Percentiles rank a stretch among this genome's conserved stretches.
These are phyloP conservation scores for Heimioporus sp. DNA, from an alignment of 768 basidiomycete genomes.

Conservation along the genomic window DNA sequence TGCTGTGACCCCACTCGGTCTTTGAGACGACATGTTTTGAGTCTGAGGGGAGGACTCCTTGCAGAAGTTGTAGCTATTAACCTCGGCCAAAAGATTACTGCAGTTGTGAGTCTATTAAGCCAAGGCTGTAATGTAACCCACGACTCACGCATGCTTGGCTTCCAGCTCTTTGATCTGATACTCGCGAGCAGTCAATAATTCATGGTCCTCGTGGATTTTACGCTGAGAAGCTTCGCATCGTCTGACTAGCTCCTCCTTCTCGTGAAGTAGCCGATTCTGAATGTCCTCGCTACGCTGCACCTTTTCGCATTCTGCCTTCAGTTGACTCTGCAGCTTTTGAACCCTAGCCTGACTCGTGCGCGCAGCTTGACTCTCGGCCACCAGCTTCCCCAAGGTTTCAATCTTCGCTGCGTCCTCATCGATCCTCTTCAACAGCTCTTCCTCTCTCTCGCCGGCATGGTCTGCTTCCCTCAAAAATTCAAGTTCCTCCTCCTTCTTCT, in stretches of 20 bases:
- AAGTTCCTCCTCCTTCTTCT: slow-evolving; percentile 62
- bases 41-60: neutral
- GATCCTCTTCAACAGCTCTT: slow-evolving; percentile 59
- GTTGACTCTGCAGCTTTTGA: slow-evolving; percentile 39
- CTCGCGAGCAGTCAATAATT: slow-evolving; percentile 20
- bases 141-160: slow-evolving; percentile 25
- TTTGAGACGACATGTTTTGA: neutral
- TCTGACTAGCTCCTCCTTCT: slow-evolving; percentile 51
- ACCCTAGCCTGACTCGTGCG: slow-evolving; percentile 31
- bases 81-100: slow-evolving; percentile 22
- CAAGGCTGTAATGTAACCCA: neutral
- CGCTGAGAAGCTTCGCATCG: slow-evolving; percentile 39
- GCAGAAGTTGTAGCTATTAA: slow-evolving; percentile 3
- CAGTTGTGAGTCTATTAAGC: neutral
- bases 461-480: slow-evolving; percentile 40
- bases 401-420: slow-evolving; percentile 75
- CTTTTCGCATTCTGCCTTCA: slow-evolving; percentile 44
- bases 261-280: slow-evolving; percentile 45
- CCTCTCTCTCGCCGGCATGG: slow-evolving; percentile 49
- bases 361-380: slow-evolving; percentile 39
- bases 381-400: slow-evolving; percentile 49
- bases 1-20: neutral
- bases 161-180: slow-evolving; percentile 24
- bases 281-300: slow-evolving; percentile 40
- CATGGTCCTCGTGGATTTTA: slow-evolving; percentile 28